Base-by-base conservation (phyloP, 2,329 filamentous ascomycete genomes). In the Zalaria obscura region DNA sequence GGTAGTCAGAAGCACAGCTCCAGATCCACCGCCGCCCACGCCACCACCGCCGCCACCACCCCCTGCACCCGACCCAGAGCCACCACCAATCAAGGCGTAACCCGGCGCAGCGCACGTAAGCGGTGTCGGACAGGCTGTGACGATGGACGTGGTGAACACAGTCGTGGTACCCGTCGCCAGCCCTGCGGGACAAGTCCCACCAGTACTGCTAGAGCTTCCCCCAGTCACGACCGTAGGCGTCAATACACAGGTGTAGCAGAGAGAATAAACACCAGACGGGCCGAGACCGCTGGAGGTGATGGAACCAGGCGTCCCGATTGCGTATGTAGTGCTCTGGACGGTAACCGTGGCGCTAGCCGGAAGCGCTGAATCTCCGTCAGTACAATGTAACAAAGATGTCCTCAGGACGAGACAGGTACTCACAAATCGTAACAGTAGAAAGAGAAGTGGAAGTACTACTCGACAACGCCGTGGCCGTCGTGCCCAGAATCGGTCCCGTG, bases 221-320 rank as follows among this genome's bases (percentile, higher is more conserved):
- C 37, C 38, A n/a, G 41, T 44, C 4, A 54, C 37, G 4, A 54
- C 44, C 5, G 45, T 48, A 3, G 53, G 54, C 3, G 51, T 54
- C 31, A 57, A 40, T 29, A 40, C 52, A 40, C 55, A 56, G 18
- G 51, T 54, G 34, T 50, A 53, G 47, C 55, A 57, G 6, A 55
- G 43, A 9, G 47, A 50, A 4, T 41, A 47, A 7, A 44, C 36
- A 5, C 40, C 46, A 3, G 40, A 37, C 8, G 26, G 41, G 3
- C 27, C 32, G 5, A 10, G 35, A 5, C 38, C 38, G 37, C 9
- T 27, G 5, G 36, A 25, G 8, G 18, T 27, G 10, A 26, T 25
- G 11, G 36, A 27, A n/a, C 11, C 11, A 6, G 11, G 34, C 34
- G 11, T 4, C n/a, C 34, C 34, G 34, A 11, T 33, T 7, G 10